A percentile compares a stretch with the other conserved stretches of the same genome.
Evolutionary conservation across 352 stramenopile genomes (phyloP).

Genomic region (Phytophthora brassicae): DNA sequence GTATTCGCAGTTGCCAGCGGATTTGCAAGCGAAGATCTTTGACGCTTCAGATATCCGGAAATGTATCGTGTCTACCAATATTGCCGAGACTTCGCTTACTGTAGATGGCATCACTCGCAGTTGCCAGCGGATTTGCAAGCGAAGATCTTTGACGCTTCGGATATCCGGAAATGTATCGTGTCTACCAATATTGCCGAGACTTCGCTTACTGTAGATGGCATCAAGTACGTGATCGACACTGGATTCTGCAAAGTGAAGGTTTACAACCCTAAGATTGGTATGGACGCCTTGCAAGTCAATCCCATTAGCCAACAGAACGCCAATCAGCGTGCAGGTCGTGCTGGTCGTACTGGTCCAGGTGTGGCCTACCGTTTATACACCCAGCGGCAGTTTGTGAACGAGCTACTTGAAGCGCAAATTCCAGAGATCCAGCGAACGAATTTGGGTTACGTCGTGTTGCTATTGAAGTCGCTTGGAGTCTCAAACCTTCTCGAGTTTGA

Average conservation of each 20-base stretch:
- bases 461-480: conserved; percentile 98
- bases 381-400: conserved; percentile 95
- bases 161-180: conserved; percentile 96
- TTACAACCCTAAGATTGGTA: conserved; percentile 99
- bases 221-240: conserved; percentile 98
- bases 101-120: conserved; percentile 98
- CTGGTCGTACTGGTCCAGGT: conserved; percentile 89
- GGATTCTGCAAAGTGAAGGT: conserved; percentile 99
- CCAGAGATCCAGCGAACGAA: conserved; percentile 99
- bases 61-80: conserved; percentile 98
- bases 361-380: conserved; percentile 97
- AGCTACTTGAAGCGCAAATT: conserved; percentile 97
- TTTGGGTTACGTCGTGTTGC: conserved; percentile 95
- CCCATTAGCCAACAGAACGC: conserved; percentile 98
- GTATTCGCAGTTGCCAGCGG: conserved; percentile 98
- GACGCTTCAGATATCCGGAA: conserved; percentile 94
- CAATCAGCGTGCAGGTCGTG: conserved; percentile 95
- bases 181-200: conserved; percentile 99
- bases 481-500: conserved; percentile 97
- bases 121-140: conserved; percentile 97
- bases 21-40: conserved; percentile 98
- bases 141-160: conserved; percentile 97
- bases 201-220: conserved; percentile 95
- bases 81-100: conserved; percentile 96
- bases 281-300: conserved; percentile 96